These are phyloP conservation scores for Scheffersomyces illinoinensis DNA, from an alignment of 1,139 yeast species.

Conservation along the genomic window DNA sequence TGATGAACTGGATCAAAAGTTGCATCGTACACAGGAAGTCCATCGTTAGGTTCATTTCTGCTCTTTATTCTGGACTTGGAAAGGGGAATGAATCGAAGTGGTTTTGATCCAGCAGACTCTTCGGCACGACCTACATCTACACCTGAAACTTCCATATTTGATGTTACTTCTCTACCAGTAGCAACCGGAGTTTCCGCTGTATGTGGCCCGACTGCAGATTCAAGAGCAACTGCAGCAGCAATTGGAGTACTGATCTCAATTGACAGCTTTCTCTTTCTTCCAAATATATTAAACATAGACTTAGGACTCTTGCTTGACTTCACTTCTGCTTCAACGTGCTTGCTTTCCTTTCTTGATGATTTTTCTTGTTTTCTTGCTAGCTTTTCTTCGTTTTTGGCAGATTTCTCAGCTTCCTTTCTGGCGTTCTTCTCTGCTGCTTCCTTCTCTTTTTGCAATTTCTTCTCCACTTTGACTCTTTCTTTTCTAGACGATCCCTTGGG, in stretches of 20 bases:
- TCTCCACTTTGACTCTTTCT: conserved; percentile 37
- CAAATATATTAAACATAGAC: neutral
- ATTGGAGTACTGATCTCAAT: neutral
- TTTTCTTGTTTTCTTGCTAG: conserved; percentile 4
- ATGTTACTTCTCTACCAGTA: neutral
- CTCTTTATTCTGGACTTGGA: neutral
- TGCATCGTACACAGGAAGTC: neutral
- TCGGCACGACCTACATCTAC: neutral
- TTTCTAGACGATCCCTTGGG: conserved; percentile 21
- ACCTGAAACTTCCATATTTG: neutral
- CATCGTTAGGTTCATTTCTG: neutral
- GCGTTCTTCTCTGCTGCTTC: conserved; percentile 14
- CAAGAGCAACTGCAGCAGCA: neutral
- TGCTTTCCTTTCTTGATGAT: conserved; percentile 2
- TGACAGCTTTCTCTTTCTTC: conserved; percentile 1
- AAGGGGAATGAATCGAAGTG: neutral
- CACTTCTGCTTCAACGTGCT: neutral
- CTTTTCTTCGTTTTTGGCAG: conserved; percentile 7
- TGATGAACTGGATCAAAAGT: neutral
- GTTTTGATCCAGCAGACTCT: neutral
- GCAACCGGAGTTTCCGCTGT: neutral
- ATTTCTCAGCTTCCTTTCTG: conserved; percentile 13
- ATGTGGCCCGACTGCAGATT: neutral
- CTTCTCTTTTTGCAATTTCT: conserved; percentile 18
- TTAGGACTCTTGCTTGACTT: neutral